These are phyloP conservation scores for Neonectria coccinea DNA, from an alignment of 2,329 filamentous ascomycete species.

Conservation along the genomic window DNA sequence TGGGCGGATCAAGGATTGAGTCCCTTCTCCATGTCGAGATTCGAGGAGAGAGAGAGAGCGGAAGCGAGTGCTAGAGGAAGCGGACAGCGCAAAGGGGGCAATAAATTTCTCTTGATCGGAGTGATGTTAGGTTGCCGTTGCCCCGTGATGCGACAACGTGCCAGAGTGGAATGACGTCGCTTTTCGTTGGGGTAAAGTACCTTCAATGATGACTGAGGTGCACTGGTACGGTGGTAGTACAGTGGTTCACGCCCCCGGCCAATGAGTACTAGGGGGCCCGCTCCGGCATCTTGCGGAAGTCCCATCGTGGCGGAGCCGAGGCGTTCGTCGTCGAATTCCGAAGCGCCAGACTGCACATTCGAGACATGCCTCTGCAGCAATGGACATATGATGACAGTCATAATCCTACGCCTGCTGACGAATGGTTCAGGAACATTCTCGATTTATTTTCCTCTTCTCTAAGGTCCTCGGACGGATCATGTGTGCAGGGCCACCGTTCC, in stretches of 20 bases:
- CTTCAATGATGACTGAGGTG: conserved; percentile 18
- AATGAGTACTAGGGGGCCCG: conserved; percentile 6
- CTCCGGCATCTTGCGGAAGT: conserved; percentile 18
- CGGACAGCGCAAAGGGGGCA: conserved; percentile 23
- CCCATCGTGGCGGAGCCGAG: conserved; percentile 24
- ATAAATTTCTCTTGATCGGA: conserved; percentile 30
- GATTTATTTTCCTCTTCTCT: not conserved
- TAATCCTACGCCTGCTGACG: not conserved
- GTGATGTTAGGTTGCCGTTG: conserved; percentile 33
- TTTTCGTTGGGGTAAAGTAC: conserved; percentile 45
- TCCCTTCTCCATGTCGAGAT: conserved; percentile 16
- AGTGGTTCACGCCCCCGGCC: conserved; percentile 18
- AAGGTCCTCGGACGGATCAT: not conserved
- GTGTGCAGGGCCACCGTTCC: conserved; percentile 3
- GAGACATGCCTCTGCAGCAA: not conserved
- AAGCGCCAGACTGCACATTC: not conserved
- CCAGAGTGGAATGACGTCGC: conserved; percentile 46
- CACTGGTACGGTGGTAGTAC: conserved; percentile 7
- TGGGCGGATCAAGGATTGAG: conserved; percentile 18
- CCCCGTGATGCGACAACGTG: conserved; percentile 41
- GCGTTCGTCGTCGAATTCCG: conserved; percentile 13
- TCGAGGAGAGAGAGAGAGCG: not conserved
- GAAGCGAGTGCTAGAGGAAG: not conserved
- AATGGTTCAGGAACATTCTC: not conserved
- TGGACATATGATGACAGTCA: not conserved